These are phyloP conservation scores for Colletotrichum falcatum DNA, from an alignment of 2,329 filamentous ascomycete species.

Conservation along the genomic window DNA sequence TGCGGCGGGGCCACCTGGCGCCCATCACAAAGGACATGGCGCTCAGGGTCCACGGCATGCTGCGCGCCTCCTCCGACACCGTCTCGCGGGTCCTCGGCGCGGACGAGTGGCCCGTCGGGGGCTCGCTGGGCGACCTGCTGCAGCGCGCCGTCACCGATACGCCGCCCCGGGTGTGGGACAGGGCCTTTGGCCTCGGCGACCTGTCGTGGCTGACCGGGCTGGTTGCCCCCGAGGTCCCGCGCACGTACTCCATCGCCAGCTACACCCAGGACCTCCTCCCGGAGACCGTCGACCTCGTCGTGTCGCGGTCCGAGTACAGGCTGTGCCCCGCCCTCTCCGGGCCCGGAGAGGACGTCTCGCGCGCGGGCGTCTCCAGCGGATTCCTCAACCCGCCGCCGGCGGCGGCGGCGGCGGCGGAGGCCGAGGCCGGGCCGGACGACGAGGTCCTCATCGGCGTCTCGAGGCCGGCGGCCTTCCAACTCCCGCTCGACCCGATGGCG, in stretches of 20 bases:
- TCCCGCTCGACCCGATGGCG: constrained; percentile 62
- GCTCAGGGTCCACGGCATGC: constrained; percentile 59
- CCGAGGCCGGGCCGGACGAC: constrained; percentile 55
- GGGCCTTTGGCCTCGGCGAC: constrained; percentile 59
- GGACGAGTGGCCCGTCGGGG: constrained; percentile 64
- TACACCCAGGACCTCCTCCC: constrained; percentile 63
- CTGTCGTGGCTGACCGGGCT: constrained; percentile 61
- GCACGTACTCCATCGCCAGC: constrained; percentile 66
- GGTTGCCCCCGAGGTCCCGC: constrained; percentile 61
- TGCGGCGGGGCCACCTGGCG: constrained; percentile 63
- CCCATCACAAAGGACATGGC: constrained; percentile 64
- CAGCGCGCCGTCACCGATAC: constrained; percentile 62
- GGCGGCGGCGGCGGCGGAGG: no score
- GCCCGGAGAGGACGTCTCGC: constrained; percentile 46
- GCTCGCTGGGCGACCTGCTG: constrained; percentile 62
- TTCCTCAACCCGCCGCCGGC: constrained; percentile 62
- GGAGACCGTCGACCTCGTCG: constrained; percentile 62
- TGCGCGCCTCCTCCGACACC: constrained; percentile 62
- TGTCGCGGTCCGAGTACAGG: constrained; percentile 65
- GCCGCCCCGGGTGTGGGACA: constrained; percentile 62
- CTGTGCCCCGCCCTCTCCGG: constrained; percentile 57
- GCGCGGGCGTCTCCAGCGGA: constrained; percentile 63
- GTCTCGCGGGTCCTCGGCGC: constrained; percentile 62
- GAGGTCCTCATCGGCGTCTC: constrained; percentile 64
- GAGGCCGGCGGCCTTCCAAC: constrained; percentile 62